Evolutionary conservation across 1,139 yeast genomes (phyloP), one percentile per base, ranked within the genome.

Genomic region (Suhomyces atakaporum): DNA sequence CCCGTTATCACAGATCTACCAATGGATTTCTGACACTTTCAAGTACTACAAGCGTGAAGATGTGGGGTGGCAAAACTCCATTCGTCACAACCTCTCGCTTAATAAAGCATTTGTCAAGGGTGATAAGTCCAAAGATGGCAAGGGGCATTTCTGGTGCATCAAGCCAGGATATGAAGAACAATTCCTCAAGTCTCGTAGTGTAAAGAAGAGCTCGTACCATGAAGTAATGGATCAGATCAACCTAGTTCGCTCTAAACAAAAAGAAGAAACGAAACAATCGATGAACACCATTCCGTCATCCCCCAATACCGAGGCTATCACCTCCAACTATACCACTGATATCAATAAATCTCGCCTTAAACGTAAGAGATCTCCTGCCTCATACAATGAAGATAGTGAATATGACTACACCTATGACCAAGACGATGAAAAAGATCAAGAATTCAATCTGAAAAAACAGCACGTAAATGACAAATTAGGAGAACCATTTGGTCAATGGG

Each of bases 61-160:
- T 50, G 86, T 89, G 11, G 97, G 97, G 19, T 87, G 96, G 96
- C 95, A 87, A 56, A 87, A 87, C 59, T 85, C 95, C 19, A 87
- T 87, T 46, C 81, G 96, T 42, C 96, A 87, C 60, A 85, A 88
- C 49, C 66, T 88, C 38, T 84, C 94, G 16, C 69, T 88, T 47
- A 88, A 87, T 62, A 88, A 87, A 57, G 95, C 96, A 1, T 88
- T 88, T 51, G 75, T 84, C 38, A 92, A 92, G 62, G 88, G 95
- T 25, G 96, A 87, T 48, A 84, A 92, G 56, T 90, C 96, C 11
- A 84, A 86, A 50, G 95, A 87, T 60, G 97, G 97, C 5, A 92
- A 92, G 64, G 98, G 98, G 22, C 96, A 90, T 63, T 92, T 84
- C 61, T 94, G 98, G 98, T 81, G 86, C 50, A 87, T 92, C 37